Conservation (phyloP, 2,329 filamentous ascomycete genomes). For the Paecilomyces formosus region DNA sequence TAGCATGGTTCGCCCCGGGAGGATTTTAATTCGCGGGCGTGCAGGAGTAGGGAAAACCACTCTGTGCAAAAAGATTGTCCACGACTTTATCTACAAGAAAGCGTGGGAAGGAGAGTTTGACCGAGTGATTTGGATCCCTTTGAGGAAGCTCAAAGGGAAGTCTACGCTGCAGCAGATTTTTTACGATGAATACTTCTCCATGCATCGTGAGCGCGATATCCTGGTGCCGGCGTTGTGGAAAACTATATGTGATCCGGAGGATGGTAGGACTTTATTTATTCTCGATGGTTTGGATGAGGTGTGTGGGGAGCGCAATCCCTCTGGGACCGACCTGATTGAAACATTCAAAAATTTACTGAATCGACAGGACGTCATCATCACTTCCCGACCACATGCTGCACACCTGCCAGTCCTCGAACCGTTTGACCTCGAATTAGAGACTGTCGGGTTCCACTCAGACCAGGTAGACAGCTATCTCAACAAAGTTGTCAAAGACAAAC, state of each 20-base stretch:
- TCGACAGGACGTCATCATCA: constrained; percentile 32
- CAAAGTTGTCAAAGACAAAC: constrained; percentile 4
- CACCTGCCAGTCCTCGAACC: constrained; percentile 4
- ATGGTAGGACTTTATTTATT: background rate
- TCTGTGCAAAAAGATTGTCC: constrained; percentile 34
- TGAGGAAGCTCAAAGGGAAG: background rate
- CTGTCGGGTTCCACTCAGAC: constrained; percentile 30
- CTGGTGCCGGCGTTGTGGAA: background rate
- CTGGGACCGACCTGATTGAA: constrained; percentile 6
- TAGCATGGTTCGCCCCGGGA: constrained; percentile 12
- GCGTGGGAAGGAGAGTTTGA: background rate
- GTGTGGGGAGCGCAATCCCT: constrained; percentile 10
- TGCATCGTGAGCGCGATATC: background rate
- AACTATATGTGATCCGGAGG: background rate
- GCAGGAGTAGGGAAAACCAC: constrained; percentile 35
- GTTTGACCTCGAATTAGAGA: constrained; percentile 32
- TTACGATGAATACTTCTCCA: background rate
- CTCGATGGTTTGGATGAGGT: constrained; percentile 40
- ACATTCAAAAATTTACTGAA: constrained; percentile 25
- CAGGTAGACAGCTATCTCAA: constrained; percentile 29
- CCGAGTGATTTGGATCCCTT: background rate
- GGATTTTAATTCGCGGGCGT: constrained; percentile 30
- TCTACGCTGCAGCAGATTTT: background rate
- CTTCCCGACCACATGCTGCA: constrained; percentile 27
- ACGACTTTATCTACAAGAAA: constrained; percentile 19